Evolutionary conservation across 2,329 filamentous ascomycete genomes (phyloP), one percentile per base, ranked within the genome.

Genomic region (Stemphylium beticola): DNA sequence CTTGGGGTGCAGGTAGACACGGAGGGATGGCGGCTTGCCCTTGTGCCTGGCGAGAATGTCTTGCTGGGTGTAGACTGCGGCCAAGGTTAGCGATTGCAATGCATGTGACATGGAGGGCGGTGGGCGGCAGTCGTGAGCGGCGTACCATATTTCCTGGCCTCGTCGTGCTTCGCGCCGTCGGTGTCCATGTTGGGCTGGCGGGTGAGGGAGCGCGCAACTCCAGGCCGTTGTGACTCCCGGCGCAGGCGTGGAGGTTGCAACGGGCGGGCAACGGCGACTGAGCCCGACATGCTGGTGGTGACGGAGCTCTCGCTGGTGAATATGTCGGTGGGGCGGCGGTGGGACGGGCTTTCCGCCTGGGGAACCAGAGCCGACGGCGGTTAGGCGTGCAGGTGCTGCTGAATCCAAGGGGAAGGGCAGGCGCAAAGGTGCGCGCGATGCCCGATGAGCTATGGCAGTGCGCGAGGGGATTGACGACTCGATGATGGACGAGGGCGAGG

Each of bases 41-140:
- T 80, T 82, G 76, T 89, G 92, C 76, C 93, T 96, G 66, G 85
- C 87, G n/a, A 98, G 81, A 42, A 98, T 92, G 67, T 95, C 91
- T 12, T 83, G 77, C 57, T 88, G 85, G 26, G 87, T 89, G 72
- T 89, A 84, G 38, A 93, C 92, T 92, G 52, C 20, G 47, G 15
- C 8, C 3, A 8, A 9, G 37, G 49, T 64, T 61, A 61, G 61
- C 44, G 36, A 49, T 17, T 53, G 31, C 42, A 22, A 31, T 31
- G 49, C 39, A 26, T 34, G 9, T 18, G n/a, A 11, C 20, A 34
- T 45, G 20, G 42, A 22, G 20, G 42, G 15, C 20, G 9, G n/a
- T 29, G 26, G 9, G n/a, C 11, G 26, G 33, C 24, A 33, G 26
- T 33, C 20, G 14, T 17, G 14, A 24, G 48, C n/a, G 39, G 49